Conservation (phyloP, 306 rosid species). For the Ceratonia siliqua region DNA sequence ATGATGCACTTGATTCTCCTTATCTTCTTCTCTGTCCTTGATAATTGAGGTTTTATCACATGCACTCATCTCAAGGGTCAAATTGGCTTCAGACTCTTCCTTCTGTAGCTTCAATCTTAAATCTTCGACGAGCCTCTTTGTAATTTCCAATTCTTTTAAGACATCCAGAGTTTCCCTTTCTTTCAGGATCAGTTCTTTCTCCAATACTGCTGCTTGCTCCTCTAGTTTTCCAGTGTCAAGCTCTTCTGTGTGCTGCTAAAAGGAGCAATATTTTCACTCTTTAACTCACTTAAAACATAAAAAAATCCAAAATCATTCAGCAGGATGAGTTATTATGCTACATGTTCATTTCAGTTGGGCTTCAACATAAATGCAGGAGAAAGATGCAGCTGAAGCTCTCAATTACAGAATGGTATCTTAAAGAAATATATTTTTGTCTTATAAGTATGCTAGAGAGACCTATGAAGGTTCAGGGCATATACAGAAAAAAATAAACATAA, state of each 20-base stretch:
- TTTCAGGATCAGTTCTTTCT: constrained; percentile 48
- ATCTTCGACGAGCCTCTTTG: constrained; percentile 45
- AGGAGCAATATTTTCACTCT: neutral
- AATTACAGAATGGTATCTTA: neutral
- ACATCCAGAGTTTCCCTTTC: constrained; percentile 56
- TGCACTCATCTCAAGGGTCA: neutral
- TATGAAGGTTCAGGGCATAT: no score
- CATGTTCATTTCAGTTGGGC: neutral
- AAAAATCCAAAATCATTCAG: neutral
- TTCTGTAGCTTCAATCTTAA: constrained; percentile 42
- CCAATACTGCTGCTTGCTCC: constrained; percentile 41
- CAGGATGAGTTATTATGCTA: neutral
- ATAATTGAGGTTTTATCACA: constrained; percentile 6
- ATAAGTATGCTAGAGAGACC: neutral
- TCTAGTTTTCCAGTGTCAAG: constrained; percentile 28
- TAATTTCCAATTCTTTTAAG: constrained; percentile 51
- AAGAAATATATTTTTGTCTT: neutral
- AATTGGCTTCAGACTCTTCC: constrained; percentile 36
- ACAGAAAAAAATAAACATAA: no score
- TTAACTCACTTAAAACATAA: neutral
- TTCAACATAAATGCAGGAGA: neutral
- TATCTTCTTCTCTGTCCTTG: constrained; percentile 35
- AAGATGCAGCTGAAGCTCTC: neutral
- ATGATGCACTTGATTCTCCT: constrained; percentile 18
- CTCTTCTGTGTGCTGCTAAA: constrained; percentile 31